Evolutionary conservation across 257 asterid species (phyloP), one percentile per base, ranked within the genome.

Genomic region (Solanum clarkiae): DNA sequence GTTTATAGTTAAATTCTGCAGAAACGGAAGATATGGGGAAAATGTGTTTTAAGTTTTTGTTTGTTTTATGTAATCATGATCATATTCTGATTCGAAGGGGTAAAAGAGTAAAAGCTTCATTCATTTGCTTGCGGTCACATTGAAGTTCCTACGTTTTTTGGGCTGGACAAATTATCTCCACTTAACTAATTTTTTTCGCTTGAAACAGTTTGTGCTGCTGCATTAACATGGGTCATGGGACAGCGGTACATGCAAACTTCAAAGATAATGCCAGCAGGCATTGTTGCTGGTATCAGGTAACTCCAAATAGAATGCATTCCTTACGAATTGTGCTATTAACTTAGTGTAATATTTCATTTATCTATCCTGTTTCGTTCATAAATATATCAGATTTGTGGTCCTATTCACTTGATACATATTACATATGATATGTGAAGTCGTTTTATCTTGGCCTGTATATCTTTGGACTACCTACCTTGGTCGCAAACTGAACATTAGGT

Each of bases 221-320:
- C 84, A 24, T 93, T 97, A 47, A 88, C 98, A 13, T 95, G 88
- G 91, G 89, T 93, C 81, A 97, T 97, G 99, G 94, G 94, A 53
- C 94, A 92, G 82, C 93, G 98, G 18, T 95, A 95, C 92, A 47
- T 91, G 91, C 89, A 87, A 86, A 93, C 98, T 56, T 90, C 96
- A 53, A 96, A 95, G 86, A 92, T 95, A 86, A 95, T 97, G 99
- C 99, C 99, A 0, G 98, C 99, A 83, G 99, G 98, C 79, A 22
- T 97, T 11, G 94, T 97, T 90, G 98, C 98, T 36, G 99, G 94
- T 83, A 84, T 97, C 90, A 97, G 99, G 99, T 97, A 92, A 87
- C 63, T 68, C 4, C 44, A 51, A 8, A 24, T 26, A 77, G 26
- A 77, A 77, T 26, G 16, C 24, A 77, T 26, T 10, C 6, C 82